Conservation (phyloP, 805 yeast genomes). For the Suhomyces pyralidae region DNA sequence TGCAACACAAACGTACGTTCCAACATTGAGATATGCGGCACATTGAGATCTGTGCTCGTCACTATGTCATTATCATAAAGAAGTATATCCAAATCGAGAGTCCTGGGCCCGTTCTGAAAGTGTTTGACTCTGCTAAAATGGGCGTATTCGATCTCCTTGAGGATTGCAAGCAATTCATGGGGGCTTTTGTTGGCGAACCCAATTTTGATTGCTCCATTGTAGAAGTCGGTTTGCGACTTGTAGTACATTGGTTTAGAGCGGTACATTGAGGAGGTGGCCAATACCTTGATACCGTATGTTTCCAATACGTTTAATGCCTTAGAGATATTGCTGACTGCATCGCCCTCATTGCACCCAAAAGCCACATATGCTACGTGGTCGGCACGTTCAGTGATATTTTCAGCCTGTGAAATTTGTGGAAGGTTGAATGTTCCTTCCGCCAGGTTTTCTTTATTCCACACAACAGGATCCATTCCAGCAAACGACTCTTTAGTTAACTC, state of each 20-base stretch:
- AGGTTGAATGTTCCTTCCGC: slow-evolving; percentile 22
- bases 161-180: slow-evolving; percentile 50
- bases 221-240: slow-evolving; percentile 72
- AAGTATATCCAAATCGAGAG: slow-evolving; percentile 85
- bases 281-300: slow-evolving; percentile 42
- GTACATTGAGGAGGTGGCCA: slow-evolving; percentile 72
- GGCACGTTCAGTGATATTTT: slow-evolving; percentile 12
- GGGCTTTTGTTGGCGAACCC: slow-evolving; percentile 61
- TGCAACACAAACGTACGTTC: slow-evolving; percentile 87
- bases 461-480: slow-evolving; percentile 18
- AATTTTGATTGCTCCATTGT: slow-evolving; percentile 77
- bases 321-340: slow-evolving; percentile 59
- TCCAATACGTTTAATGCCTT: slow-evolving; percentile 51
- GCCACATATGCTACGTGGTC: slow-evolving; percentile 68
- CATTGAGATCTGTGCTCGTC: slow-evolving; percentile 55
- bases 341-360: slow-evolving; percentile 86
- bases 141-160: slow-evolving; percentile 78
- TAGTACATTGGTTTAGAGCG: slow-evolving; percentile 92
- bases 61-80: slow-evolving; percentile 61
- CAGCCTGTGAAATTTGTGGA: slow-evolving; percentile 16
- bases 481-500: slow-evolving; percentile 46
- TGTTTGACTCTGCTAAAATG: slow-evolving; percentile 68
- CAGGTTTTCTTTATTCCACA: not conserved
- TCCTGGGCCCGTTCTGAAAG: slow-evolving; percentile 87
- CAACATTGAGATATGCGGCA: slow-evolving; percentile 87